Conservation (phyloP, 139 green algal genomes). For the Closterium sp. region DNA sequence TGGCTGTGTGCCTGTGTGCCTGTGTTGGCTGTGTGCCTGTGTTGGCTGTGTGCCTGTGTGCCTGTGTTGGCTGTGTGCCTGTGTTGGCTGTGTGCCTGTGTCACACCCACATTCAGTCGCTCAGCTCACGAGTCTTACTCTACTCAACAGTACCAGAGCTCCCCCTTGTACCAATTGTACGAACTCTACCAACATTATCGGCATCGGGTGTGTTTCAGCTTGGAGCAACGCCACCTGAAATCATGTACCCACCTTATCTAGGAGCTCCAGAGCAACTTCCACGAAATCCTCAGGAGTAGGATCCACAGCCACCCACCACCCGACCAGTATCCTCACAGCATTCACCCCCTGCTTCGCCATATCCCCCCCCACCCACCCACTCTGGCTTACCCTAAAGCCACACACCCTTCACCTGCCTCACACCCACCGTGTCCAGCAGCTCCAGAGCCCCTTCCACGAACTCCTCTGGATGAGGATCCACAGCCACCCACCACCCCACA, state of each 20-base stretch:
- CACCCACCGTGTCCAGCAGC: conserved; percentile 7
- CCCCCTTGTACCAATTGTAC: no score
- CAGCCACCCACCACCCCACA: conserved; percentile 14
- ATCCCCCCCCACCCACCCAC: not conserved
- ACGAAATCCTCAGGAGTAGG: not conserved
- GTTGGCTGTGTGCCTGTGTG: no score
- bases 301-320: conserved; percentile 12
- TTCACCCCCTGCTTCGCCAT: conserved; percentile 16
- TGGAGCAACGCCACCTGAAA: no score
- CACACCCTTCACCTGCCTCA: not conserved
- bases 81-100: no score
- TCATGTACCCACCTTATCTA: not conserved
- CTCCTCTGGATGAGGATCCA: not conserved
- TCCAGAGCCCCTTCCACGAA: conserved; percentile 3
- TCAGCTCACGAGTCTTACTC: no score
- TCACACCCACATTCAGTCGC: no score
- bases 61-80: no score
- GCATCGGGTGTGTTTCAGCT: no score
- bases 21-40: no score
- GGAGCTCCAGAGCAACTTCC: not conserved
- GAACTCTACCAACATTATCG: no score
- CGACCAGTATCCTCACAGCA: conserved; percentile 21
- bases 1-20: no score
- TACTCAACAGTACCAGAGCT: not conserved
- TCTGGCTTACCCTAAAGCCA: no score